A percentile compares a stretch with the other conserved stretches of the same genome.
Evolutionary conservation across 352 stramenopile genomes (phyloP).

Genomic region (Blastocystis sp.): DNA sequence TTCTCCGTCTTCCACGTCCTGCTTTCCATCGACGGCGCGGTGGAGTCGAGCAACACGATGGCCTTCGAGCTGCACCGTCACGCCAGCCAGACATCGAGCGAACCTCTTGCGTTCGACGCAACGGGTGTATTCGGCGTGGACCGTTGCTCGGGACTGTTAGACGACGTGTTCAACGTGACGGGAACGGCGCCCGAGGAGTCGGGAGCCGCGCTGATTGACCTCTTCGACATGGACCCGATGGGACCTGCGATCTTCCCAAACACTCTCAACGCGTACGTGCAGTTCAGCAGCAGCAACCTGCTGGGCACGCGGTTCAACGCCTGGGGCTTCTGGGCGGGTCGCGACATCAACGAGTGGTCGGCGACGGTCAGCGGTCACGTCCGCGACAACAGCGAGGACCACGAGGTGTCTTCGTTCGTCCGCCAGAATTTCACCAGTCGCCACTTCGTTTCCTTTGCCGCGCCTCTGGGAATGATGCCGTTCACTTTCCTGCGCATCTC

Average conservation of each 20-base stretch:
- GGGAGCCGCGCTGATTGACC: neutral
- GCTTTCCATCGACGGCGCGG: neutral
- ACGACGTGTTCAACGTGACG: neutral
- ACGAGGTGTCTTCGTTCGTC: neutral
- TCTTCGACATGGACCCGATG: slow-evolving; percentile 12
- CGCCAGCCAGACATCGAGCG: neutral
- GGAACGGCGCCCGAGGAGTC: neutral
- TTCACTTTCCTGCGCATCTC: neutral
- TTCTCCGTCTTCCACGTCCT: slow-evolving; percentile 17
- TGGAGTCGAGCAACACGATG: neutral
- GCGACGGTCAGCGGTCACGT: neutral
- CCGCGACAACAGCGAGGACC: neutral
- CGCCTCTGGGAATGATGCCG: neutral
- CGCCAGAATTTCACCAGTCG: neutral
- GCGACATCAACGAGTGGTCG: neutral
- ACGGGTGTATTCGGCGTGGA: slow-evolving; percentile 36
- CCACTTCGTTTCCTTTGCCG: neutral
- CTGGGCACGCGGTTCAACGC: neutral
- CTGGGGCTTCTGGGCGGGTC: neutral
- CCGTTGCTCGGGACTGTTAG: neutral
- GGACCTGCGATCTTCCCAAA: neutral
- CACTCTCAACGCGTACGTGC: neutral
- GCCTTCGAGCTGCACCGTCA: slow-evolving; percentile 15
- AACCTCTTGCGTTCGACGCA: neutral
- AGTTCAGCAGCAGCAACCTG: neutral